Conservation (phyloP, 306 rosid genomes). For the Arachis stenosperma region DNA sequence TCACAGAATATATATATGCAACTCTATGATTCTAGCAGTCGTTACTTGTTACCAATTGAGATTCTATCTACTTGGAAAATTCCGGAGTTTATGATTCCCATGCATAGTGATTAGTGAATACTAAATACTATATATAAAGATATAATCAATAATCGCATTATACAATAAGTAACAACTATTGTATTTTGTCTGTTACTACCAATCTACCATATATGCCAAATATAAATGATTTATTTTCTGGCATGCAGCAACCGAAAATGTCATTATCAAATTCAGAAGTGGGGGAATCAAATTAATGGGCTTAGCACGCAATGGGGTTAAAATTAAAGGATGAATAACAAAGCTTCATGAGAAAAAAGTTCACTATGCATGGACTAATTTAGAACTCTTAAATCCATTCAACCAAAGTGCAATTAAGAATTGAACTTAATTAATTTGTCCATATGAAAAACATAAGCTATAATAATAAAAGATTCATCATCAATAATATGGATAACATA, state of each 20-base stretch:
- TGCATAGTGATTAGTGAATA: conserved; percentile 8
- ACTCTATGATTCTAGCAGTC: background rate
- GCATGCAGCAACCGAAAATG: conserved; percentile 30
- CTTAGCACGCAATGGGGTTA: conserved; percentile 9
- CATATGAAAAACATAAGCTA: too few relatives aligned
- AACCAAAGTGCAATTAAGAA: conserved; percentile 1
- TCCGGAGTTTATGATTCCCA: conserved; percentile 15
- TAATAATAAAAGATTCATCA: too few relatives aligned
- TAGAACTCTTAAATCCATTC: conserved; percentile 18
- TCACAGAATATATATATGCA: too few relatives aligned
- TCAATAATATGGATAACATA: too few relatives aligned
- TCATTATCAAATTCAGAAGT: conserved; percentile 32
- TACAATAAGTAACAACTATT: too few relatives aligned
- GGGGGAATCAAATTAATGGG: conserved; percentile 44
- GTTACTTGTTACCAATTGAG: background rate
- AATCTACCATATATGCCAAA: background rate
- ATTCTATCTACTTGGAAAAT: conserved; percentile 25
- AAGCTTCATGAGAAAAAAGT: background rate
- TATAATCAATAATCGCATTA: too few relatives aligned
- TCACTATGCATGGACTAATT: conserved; percentile 6
- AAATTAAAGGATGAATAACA: conserved; percentile 32
- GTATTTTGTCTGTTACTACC: too few relatives aligned
- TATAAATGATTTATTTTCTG: background rate
- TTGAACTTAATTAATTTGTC: too few relatives aligned
- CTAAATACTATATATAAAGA: too few relatives aligned